phyloP scores from a whole-genome alignment of 768 basidiomycete genomes.

The Daedaleopsis sinensis region DNA sequence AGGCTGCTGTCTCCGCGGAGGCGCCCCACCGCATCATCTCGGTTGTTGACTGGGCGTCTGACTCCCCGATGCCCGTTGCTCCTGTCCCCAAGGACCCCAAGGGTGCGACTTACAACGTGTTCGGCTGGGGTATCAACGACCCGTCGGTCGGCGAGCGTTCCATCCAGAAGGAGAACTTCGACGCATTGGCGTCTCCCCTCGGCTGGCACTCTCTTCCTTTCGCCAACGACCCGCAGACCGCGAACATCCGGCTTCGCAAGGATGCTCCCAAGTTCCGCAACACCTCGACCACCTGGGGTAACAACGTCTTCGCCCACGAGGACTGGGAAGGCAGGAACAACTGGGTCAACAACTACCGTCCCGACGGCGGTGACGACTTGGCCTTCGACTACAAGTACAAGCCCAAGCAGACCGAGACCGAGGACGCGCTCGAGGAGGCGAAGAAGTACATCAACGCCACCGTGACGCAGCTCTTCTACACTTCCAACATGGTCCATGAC shows the following conservation, averaged over 20 bases:
- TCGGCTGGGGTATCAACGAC: constrained; percentile 85
- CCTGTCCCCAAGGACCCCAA: constrained; percentile 35
- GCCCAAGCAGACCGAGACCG: constrained; percentile 57
- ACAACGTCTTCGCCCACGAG: constrained; percentile 94
- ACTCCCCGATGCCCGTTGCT: constrained; percentile 52
- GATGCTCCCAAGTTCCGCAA: constrained; percentile 41
- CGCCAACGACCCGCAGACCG: constrained; percentile 61
- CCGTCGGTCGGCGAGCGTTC: constrained; percentile 69
- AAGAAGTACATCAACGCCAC: constrained; percentile 85
- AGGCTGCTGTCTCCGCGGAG: constrained; percentile 76
- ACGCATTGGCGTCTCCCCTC: constrained; percentile 77
- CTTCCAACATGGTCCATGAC: constrained; percentile 79
- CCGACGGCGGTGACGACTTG: constrained; percentile 58
- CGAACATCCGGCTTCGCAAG: constrained; percentile 23
- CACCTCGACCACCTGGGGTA: constrained; percentile 84
- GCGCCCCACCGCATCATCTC: constrained; percentile 81
- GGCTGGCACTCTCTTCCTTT: constrained; percentile 92
- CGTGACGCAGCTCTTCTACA: constrained; percentile 89
- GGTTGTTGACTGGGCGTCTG: constrained; percentile 94
- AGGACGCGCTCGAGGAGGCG: constrained; percentile 70
- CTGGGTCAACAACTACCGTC: constrained; percentile 79
- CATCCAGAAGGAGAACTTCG: constrained; percentile 66
- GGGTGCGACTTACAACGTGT: constrained; percentile 64
- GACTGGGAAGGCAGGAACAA: constrained; percentile 78
- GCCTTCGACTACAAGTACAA: constrained; percentile 76